phyloP scores from a whole-genome alignment of 1,284 basidiomycete species.

The Athelia sp. region DNA sequence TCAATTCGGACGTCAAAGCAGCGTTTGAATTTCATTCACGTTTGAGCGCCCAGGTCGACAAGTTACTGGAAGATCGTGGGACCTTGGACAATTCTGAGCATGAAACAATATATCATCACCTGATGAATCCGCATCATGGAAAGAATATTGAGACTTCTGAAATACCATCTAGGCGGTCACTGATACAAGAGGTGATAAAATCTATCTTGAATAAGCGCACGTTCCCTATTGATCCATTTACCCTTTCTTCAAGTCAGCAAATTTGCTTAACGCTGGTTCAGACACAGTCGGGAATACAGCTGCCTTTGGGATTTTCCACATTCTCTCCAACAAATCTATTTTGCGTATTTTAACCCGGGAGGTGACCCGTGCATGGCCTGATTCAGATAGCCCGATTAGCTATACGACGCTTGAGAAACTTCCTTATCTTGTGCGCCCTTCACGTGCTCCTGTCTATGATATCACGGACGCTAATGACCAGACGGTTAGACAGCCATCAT shows the following conservation, averaged over 20 bases:
- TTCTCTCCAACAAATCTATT: constrained; percentile 21
- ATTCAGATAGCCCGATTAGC: constrained; percentile 14
- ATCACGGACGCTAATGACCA: background rate
- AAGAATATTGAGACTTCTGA: constrained; percentile 16
- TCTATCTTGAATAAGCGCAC: background rate
- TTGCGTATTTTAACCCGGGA: constrained; percentile 17
- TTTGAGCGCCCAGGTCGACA: constrained; percentile 14
- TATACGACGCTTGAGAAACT: constrained; percentile 23
- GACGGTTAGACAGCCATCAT: constrained; percentile 24
- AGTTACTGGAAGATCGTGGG: constrained; percentile 19
- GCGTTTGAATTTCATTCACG: constrained; percentile 1
- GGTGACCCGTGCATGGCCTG: constrained; percentile 23
- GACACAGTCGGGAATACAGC: constrained; percentile 32
- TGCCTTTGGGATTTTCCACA: constrained; percentile 24
- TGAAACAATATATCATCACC: constrained; percentile 27
- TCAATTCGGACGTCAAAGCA: constrained; percentile 8
- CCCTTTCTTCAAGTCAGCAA: background rate
- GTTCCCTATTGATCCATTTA: background rate
- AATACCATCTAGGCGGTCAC: constrained; percentile 22
- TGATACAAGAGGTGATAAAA: constrained; percentile 26
- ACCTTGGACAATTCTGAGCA: constrained; percentile 15
- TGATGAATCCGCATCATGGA: constrained; percentile 24
- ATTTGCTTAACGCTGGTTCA: constrained; percentile 28
- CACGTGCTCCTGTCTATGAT: background rate
- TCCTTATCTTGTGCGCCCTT: constrained; percentile 27